These are phyloP conservation scores for Saccharomyces hybrid DNA, from an alignment of 1,139 yeast genomes.

Conservation along the genomic window DNA sequence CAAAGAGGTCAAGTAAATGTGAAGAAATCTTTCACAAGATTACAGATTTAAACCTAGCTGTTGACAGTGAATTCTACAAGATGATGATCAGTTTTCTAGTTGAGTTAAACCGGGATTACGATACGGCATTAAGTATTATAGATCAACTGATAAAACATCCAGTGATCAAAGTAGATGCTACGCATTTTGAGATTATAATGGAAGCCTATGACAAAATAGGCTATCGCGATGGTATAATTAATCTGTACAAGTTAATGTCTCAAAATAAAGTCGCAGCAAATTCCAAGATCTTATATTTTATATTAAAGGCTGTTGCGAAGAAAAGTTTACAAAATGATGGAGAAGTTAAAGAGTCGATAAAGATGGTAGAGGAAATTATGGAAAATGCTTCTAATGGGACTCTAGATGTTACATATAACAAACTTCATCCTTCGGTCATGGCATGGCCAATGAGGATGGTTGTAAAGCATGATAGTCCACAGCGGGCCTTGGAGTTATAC, in stretches of 20 bases:
- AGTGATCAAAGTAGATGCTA: conserved; percentile 19
- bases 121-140: conserved; percentile 18
- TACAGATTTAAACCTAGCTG: conserved; percentile 6
- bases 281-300: conserved; percentile 35
- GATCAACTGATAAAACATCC: conserved; percentile 15
- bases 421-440: conserved; percentile 29
- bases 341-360: conserved; percentile 25
- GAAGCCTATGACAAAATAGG: conserved; percentile 18
- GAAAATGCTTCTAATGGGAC: conserved; percentile 21
- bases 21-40: conserved; percentile 15
- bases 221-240: conserved; percentile 20
- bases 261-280: conserved; percentile 31
- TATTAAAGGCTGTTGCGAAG: conserved; percentile 39
- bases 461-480: conserved; percentile 27
- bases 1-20: conserved; percentile 13
- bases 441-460: conserved; percentile 31
- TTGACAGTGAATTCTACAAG: conserved; percentile 19
- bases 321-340: conserved; percentile 31
- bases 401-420: conserved; percentile 17
- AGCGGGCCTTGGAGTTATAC: conserved; percentile 29
- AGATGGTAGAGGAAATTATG: conserved; percentile 28
- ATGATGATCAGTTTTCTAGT: conserved; percentile 18
- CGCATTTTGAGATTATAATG: conserved; percentile 32
- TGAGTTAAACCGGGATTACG: conserved; percentile 13
- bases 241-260: conserved; percentile 38